A percentile compares a stretch with the other conserved stretches of the same genome.
These are phyloP conservation scores for Glycine tomentella DNA, from an alignment of 306 rosid species.

Conservation along the genomic window DNA sequence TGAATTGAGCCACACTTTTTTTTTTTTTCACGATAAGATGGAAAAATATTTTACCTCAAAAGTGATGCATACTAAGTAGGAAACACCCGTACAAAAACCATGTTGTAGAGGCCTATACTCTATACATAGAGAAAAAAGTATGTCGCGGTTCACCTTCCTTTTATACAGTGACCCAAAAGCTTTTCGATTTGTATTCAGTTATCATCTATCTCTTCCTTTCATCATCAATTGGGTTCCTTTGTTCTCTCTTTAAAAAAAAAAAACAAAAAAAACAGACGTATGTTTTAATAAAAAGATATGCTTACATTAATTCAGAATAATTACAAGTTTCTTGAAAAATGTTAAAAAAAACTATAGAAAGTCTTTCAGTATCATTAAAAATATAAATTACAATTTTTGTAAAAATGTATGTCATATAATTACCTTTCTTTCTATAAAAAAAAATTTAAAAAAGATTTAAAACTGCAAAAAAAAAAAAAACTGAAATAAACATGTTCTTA, in stretches of 20 bases:
- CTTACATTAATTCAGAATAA: background rate
- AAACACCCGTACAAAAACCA: slow-evolving; percentile 8
- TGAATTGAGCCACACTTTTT: background rate
- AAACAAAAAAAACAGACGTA: too few relatives aligned
- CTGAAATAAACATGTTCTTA: too few relatives aligned
- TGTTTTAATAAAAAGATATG: background rate
- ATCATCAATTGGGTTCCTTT: background rate
- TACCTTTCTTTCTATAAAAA: too few relatives aligned
- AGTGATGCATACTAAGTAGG: background rate
- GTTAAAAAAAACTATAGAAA: background rate
- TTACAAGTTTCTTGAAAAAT: background rate
- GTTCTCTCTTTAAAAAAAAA: background rate
- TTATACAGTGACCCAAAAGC: background rate
- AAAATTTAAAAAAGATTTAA: too few relatives aligned
- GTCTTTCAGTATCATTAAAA: too few relatives aligned
- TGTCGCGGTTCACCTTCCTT: background rate
- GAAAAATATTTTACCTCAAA: background rate
- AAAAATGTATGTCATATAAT: too few relatives aligned
- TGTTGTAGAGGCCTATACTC: background rate
- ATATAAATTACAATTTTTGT: too few relatives aligned
- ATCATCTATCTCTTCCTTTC: slow-evolving; percentile 19
- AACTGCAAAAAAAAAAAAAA: too few relatives aligned
- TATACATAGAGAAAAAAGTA: background rate
- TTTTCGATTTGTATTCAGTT: background rate
- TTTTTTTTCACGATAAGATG: background rate